Evolutionary conservation across 1,284 basidiomycete species (phyloP).

Genomic region (Ganoderma meredithae): DNA sequence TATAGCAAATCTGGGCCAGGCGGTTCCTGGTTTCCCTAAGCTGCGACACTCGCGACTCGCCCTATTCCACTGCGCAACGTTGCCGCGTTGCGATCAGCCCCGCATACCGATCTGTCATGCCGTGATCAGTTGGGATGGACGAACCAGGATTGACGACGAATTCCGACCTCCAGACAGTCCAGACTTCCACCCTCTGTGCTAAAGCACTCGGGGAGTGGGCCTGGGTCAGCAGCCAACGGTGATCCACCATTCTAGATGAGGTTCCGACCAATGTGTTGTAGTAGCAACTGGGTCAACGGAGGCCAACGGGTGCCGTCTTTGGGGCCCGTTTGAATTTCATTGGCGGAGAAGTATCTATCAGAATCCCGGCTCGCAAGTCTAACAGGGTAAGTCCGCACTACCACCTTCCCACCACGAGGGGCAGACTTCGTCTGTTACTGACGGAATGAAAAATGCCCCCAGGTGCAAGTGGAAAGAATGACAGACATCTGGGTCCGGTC

Average conservation of each 20-base stretch:
- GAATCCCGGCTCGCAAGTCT: not conserved
- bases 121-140: not conserved
- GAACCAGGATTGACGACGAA: not conserved
- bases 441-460: not conserved
- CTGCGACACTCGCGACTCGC: not conserved
- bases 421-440: not conserved
- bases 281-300: not conserved
- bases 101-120: not conserved
- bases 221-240: not conserved
- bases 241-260: not conserved
- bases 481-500: not conserved
- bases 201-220: not conserved
- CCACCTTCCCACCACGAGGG: not conserved
- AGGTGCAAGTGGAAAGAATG: not conserved
- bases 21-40: not conserved
- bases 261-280: not conserved
- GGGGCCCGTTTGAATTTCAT: not conserved
- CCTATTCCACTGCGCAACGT: not conserved
- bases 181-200: not conserved
- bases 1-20: not conserved
- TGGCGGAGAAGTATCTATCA: not conserved
- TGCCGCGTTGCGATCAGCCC: not conserved
- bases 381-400: conserved; percentile 1
- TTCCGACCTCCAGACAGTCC: not conserved
- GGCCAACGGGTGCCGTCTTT: not conserved